Evolutionary conservation across 495 filamentous ascomycete species (phyloP).

Genomic region (Cairneyella variabilis): DNA sequence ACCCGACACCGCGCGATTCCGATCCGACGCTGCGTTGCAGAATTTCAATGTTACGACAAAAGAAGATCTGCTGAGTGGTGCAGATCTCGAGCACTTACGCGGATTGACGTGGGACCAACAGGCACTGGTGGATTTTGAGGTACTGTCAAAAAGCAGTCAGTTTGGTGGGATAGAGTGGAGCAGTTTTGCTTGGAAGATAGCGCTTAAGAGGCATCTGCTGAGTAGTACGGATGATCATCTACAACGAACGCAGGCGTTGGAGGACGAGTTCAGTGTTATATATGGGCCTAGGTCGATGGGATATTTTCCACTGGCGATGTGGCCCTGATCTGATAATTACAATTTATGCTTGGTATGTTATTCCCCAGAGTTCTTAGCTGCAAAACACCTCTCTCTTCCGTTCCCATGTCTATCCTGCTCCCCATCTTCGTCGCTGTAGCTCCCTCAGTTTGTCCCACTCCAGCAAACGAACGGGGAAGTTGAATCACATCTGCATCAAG

Average conservation of each 20-base stretch:
- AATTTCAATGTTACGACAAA: constrained; percentile 11
- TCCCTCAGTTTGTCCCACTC: too few species aligned
- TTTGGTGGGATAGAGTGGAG: constrained; percentile 3
- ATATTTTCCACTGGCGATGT: too few species aligned
- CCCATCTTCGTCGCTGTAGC: too few species aligned
- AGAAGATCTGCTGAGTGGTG: not conserved
- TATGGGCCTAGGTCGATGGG: constrained; percentile 8
- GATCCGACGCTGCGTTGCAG: not conserved
- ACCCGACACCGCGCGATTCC: not conserved
- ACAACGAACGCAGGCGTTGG: constrained; percentile 7
- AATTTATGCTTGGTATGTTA: too few species aligned
- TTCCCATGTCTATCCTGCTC: too few species aligned
- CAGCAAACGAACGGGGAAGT: too few species aligned
- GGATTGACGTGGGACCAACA: constrained; percentile 9
- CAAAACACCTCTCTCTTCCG: too few species aligned
- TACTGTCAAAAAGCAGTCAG: not conserved
- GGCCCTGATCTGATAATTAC: too few species aligned
- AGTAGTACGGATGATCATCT: constrained; percentile 2
- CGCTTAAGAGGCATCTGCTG: constrained; percentile 7
- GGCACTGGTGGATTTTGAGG: constrained; percentile 9
- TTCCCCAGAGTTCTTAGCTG: too few species aligned
- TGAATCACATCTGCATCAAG: too few species aligned
- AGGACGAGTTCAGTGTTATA: constrained; percentile 14
- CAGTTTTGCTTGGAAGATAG: constrained; percentile 12
- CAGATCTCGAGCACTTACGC: constrained; percentile 4